Percentiles rank a stretch among this genome's conserved stretches.
These are phyloP conservation scores for Berberis thunbergii DNA, from an alignment of 164 flowering plant genomes.

Conservation along the genomic window DNA sequence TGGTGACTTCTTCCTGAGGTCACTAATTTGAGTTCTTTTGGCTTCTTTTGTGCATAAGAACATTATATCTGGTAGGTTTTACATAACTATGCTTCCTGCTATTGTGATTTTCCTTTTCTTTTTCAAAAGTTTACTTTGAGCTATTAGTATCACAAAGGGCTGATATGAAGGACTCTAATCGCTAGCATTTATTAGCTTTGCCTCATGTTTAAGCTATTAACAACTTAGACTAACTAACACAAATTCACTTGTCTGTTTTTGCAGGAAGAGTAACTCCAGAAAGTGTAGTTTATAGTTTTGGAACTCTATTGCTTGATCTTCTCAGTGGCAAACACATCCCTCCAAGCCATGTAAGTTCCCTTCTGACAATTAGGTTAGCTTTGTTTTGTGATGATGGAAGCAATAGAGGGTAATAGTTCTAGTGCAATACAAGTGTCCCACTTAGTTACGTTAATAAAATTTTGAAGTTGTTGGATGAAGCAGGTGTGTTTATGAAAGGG, in stretches of 20 bases:
- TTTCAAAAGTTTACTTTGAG: no score
- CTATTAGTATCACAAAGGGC: background rate
- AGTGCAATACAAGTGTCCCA: no score
- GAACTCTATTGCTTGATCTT: conserved; percentile 90
- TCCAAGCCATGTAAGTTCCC: conserved; percentile 81
- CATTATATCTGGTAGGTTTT: background rate
- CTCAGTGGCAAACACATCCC: conserved; percentile 98
- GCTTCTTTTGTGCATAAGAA: background rate
- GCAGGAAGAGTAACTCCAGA: conserved; percentile 90
- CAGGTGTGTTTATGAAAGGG: no score
- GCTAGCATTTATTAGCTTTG: no score
- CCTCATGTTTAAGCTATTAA: no score
- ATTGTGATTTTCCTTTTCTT: background rate
- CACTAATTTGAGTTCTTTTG: background rate
- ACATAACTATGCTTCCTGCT: background rate
- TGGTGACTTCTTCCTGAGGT: background rate
- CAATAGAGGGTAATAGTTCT: no score
- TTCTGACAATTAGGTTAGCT: background rate
- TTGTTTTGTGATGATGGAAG: no score
- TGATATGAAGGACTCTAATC: background rate
- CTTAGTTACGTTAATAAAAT: no score
- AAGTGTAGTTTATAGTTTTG: conserved; percentile 93
- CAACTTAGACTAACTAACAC: background rate
- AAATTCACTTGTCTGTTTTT: conserved; percentile 5
- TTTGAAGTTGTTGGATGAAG: no score